A percentile compares a stretch with the other conserved stretches of the same genome.
These are phyloP conservation scores for Fusarium ambrosium DNA, from an alignment of 2,329 filamentous ascomycete species.

Conservation along the genomic window DNA sequence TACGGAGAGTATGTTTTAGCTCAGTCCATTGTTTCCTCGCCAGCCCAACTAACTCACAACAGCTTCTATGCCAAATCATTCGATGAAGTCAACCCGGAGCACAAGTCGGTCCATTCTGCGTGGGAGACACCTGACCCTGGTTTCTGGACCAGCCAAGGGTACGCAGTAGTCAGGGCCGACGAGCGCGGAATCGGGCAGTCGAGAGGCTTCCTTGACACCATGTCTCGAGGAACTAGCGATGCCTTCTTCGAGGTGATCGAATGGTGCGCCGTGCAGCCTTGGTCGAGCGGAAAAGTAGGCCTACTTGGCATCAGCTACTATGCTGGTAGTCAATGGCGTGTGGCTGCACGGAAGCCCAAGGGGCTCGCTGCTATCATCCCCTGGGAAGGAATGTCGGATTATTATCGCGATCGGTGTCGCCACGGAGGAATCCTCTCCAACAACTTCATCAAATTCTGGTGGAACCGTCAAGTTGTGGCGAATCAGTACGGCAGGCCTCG, in stretches of 20 bases:
- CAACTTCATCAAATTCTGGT: slow-evolving; percentile 4
- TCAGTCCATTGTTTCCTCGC: not conserved
- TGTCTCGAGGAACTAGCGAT: not conserved
- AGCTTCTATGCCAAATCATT: slow-evolving; percentile 3
- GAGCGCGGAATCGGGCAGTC: not conserved
- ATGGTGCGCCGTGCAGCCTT: slow-evolving; percentile 42
- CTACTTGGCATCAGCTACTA: slow-evolving; percentile 62
- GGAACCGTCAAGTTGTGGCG: slow-evolving; percentile 13
- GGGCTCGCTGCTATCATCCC: slow-evolving; percentile 61
- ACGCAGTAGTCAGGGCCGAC: slow-evolving; percentile 7
- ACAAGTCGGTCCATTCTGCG: slow-evolving; percentile 11
- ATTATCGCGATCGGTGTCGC: not conserved
- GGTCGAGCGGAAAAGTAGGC: slow-evolving; percentile 62
- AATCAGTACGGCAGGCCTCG: slow-evolving; percentile 74
- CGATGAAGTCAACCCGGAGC: not conserved
- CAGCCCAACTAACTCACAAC: not conserved
- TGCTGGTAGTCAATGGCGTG: slow-evolving; percentile 59
- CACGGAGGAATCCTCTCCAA: slow-evolving; percentile 13
- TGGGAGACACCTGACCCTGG: slow-evolving; percentile 16
- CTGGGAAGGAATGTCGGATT: not conserved
- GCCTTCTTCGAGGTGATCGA: not conserved
- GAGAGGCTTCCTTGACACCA: not conserved
- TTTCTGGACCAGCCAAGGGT: slow-evolving; percentile 14
- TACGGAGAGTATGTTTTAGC: not conserved
- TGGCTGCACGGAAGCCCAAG: slow-evolving; percentile 59